These are phyloP conservation scores for Lachancea quebecensis DNA, from an alignment of 805 yeast genomes.

Conservation along the genomic window DNA sequence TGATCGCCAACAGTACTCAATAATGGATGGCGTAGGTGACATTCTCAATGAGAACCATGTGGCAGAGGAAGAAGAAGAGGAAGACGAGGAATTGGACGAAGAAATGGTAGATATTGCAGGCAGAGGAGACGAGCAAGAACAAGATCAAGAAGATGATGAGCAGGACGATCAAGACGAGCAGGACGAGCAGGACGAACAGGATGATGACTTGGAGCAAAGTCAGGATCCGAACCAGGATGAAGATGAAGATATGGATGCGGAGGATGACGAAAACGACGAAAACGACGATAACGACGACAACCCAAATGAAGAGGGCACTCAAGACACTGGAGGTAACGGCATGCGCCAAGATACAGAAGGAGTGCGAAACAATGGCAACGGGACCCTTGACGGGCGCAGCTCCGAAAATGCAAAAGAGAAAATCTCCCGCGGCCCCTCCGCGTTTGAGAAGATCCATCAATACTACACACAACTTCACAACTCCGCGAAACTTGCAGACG, in stretches of 20 bases:
- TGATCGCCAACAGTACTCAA: neutral
- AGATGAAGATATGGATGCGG: constrained; percentile 19
- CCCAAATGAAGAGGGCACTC: constrained; percentile 16
- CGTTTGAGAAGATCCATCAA: constrained; percentile 25
- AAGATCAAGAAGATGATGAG: constrained; percentile 11
- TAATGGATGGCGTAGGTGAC: constrained; percentile 30
- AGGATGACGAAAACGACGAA: constrained; percentile 17
- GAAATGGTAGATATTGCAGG: constrained; percentile 18
- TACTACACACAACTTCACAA: constrained; percentile 29
- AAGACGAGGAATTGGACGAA: constrained; percentile 20
- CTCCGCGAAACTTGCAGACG: constrained; percentile 46
- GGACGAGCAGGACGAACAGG: constrained; percentile 14
- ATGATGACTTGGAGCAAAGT: constrained; percentile 15
- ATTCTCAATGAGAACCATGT: constrained; percentile 25
- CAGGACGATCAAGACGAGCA: constrained; percentile 17
- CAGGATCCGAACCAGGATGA: constrained; percentile 23
- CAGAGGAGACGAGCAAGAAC: constrained; percentile 22
- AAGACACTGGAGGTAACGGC: constrained; percentile 18
- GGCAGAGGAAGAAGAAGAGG: constrained; percentile 24
- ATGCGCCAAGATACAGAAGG: constrained; percentile 16
- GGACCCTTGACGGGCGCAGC: constrained; percentile 6
- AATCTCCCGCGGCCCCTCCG: constrained; percentile 12
- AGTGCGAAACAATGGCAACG: constrained; percentile 18
- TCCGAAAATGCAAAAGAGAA: neutral
- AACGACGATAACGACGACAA: constrained; percentile 20